These are phyloP conservation scores for Suillus subluteus DNA, from an alignment of 768 basidiomycete genomes.

Conservation along the genomic window DNA sequence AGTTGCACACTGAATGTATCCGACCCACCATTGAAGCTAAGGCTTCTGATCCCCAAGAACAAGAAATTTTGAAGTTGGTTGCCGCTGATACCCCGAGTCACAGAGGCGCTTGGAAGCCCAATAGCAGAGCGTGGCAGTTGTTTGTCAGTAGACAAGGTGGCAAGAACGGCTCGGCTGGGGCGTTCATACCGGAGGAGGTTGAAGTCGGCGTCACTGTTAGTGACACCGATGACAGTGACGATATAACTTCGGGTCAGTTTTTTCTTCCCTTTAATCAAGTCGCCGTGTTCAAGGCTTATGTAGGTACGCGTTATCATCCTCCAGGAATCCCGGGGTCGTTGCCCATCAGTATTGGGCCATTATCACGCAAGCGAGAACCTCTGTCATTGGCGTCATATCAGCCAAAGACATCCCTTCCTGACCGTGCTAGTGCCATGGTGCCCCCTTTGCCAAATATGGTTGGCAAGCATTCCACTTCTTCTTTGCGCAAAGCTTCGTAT, in stretches of 20 bases:
- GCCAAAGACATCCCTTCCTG: slow-evolving; percentile 49
- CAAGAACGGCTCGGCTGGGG: slow-evolving; percentile 29
- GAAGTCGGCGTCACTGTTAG: slow-evolving; percentile 32
- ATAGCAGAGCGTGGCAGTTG: slow-evolving; percentile 64
- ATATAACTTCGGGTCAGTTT: slow-evolving; percentile 30
- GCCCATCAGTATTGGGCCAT: slow-evolving; percentile 59
- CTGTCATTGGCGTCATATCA: slow-evolving; percentile 63
- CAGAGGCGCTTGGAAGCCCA: slow-evolving; percentile 67
- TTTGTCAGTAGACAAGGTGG: slow-evolving; percentile 48
- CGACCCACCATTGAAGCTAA: slow-evolving; percentile 10
- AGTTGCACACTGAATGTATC: slow-evolving; percentile 16
- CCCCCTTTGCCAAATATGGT: slow-evolving; percentile 25
- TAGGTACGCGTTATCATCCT: slow-evolving; percentile 31
- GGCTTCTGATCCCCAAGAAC: slow-evolving; percentile 46
- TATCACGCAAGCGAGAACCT: slow-evolving; percentile 38
- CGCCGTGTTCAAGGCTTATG: slow-evolving; percentile 15
- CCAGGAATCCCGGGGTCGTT: slow-evolving; percentile 57
- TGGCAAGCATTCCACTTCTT: slow-evolving; percentile 39
- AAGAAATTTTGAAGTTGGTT: slow-evolving; percentile 62
- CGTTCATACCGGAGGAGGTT: slow-evolving; percentile 39
- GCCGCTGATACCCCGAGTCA: slow-evolving; percentile 74
- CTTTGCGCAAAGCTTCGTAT: slow-evolving; percentile 63
- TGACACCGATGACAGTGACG: slow-evolving; percentile 28
- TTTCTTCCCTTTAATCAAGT: background rate
- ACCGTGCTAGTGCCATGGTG: slow-evolving; percentile 38